A percentile compares a stretch with the other conserved stretches of the same genome.
phyloP scores from a whole-genome alignment of 371 early-diverging fungal species.

The Syncephalastrum sp. region DNA sequence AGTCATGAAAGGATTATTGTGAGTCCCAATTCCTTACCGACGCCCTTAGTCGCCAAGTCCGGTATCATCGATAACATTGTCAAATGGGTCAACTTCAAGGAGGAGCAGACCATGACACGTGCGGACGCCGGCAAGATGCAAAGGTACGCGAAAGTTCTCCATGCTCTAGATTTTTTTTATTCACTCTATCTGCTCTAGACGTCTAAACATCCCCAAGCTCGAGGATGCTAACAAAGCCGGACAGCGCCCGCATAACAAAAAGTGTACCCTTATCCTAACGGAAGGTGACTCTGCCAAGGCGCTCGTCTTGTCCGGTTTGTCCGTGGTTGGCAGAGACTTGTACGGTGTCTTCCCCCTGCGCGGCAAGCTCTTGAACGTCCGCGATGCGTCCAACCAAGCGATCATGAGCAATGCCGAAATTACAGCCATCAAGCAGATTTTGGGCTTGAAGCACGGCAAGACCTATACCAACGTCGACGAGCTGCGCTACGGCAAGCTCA shows the following conservation, averaged over 20 bases:
- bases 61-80: slow-evolving; percentile 89
- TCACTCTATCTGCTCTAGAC: slow-evolving; percentile 25
- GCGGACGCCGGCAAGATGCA: slow-evolving; percentile 86
- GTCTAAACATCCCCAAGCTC: slow-evolving; percentile 92
- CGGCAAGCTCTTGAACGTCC: slow-evolving; percentile 98
- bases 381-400: slow-evolving; percentile 85
- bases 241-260: slow-evolving; percentile 58
- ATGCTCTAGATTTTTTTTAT: not conserved
- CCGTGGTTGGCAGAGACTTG: slow-evolving; percentile 92
- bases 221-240: slow-evolving; percentile 99
- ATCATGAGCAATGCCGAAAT: slow-evolving; percentile 94
- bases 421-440: slow-evolving; percentile 90
- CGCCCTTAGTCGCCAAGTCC: slow-evolving; percentile 63
- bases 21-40: not conserved
- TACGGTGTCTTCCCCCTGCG: slow-evolving; percentile 99
- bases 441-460: slow-evolving; percentile 95
- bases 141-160: slow-evolving; percentile 9
- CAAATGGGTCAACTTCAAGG: slow-evolving; percentile 79
- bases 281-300: slow-evolving; percentile 99
- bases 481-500: slow-evolving; percentile 97
- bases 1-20: not conserved
- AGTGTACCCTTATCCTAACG: slow-evolving; percentile 98
- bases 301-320: slow-evolving; percentile 92
- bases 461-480: slow-evolving; percentile 73
- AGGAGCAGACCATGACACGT: slow-evolving; percentile 87